Conservation (phyloP, 2,329 filamentous ascomycete genomes). For the Cladobotryum mycophilum region DNA sequence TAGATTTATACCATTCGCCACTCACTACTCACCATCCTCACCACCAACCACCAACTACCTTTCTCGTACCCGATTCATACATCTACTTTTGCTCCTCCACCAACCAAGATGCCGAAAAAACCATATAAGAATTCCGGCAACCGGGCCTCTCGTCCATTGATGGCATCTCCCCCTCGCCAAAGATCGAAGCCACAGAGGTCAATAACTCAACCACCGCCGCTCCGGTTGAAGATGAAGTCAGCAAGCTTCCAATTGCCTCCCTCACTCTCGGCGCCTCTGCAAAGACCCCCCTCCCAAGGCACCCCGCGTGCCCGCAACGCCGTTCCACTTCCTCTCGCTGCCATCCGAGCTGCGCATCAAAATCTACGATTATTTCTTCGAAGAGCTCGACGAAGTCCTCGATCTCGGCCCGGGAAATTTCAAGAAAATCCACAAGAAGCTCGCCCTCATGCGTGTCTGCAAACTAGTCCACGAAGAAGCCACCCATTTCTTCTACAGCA, state of each 20-base stretch:
- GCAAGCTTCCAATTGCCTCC: conserved; percentile 35
- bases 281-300: conserved; percentile 26
- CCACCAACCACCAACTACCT: too few relatives aligned
- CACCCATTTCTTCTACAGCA: conserved; percentile 59
- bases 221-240: conserved; percentile 36
- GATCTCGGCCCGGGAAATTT: conserved; percentile 64
- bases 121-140: conserved; percentile 17
- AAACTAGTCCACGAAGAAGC: conserved; percentile 57
- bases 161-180: conserved; percentile 14
- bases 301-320: conserved; percentile 28
- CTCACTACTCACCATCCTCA: too few relatives aligned
- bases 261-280: conserved; percentile 36
- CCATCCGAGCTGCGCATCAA: conserved; percentile 64
- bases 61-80: too few relatives aligned
- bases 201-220: conserved; percentile 12
- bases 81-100: too few relatives aligned
- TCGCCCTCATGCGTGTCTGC: conserved; percentile 56
- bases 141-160: conserved; percentile 13
- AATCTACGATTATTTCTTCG: conserved; percentile 61
- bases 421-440: conserved; percentile 51
- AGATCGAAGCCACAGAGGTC: background rate
- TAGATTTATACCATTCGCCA: too few relatives aligned
- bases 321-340: conserved; percentile 61
- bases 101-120: conserved; percentile 17
- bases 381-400: conserved; percentile 46